Percentiles rank a stretch among this genome's conserved stretches.
Evolutionary conservation across 257 asterid species (phyloP).

Genomic region (Scutellaria barbata): DNA sequence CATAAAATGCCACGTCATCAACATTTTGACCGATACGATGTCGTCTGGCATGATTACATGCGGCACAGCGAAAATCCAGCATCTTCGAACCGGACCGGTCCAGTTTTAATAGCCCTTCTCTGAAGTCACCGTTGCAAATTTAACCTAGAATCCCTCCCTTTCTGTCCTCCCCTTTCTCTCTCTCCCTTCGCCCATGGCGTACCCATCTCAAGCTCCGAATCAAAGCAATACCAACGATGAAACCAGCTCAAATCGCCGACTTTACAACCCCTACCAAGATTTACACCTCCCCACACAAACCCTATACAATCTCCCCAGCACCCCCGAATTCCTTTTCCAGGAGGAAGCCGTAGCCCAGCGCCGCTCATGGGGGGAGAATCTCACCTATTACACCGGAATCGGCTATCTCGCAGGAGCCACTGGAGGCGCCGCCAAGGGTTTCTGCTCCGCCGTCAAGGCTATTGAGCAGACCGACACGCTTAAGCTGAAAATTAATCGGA

Average conservation of each 20-base stretch:
- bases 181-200: constrained; percentile 56
- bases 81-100: constrained; percentile 28
- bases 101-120: constrained; percentile 16
- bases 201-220: constrained; percentile 62
- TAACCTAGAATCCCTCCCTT: constrained; percentile 34
- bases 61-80: constrained; percentile 25
- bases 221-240: constrained; percentile 42
- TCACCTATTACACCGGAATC: constrained; percentile 85
- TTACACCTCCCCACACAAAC: constrained; percentile 61
- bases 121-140: constrained; percentile 6
- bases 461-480: constrained; percentile 76
- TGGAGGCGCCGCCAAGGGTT: constrained; percentile 74
- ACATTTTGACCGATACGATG: constrained; percentile 28
- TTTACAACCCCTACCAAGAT: constrained; percentile 92
- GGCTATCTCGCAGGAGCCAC: constrained; percentile 78
- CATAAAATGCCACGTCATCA: constrained; percentile 32
- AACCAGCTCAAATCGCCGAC: constrained; percentile 57
- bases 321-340: constrained; percentile 86
- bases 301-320: constrained; percentile 72
- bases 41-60: constrained; percentile 10
- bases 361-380: constrained; percentile 93
- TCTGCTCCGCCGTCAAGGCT: constrained; percentile 64
- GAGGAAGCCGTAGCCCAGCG: constrained; percentile 82
- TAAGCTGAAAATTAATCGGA: constrained; percentile 75
- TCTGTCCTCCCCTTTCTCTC: neutral